phyloP scores from a whole-genome alignment of 257 asterid genomes.

The Anisodus tanguticus region DNA sequence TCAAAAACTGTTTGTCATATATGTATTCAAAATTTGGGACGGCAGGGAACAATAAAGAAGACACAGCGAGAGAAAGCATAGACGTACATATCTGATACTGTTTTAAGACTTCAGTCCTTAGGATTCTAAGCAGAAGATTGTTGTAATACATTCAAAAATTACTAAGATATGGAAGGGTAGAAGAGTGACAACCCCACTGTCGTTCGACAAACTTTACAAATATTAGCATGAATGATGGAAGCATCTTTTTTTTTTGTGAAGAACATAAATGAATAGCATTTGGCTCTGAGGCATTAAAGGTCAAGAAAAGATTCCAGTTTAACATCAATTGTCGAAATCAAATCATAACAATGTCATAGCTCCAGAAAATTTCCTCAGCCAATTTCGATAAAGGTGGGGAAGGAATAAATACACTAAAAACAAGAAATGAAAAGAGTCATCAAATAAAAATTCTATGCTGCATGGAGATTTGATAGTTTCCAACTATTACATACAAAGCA shows the following conservation, averaged over 20 bases:
- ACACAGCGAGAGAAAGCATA: neutral
- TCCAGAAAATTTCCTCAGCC: neutral
- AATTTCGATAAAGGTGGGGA: neutral
- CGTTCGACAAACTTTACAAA: constrained; percentile 6
- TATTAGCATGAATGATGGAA: constrained; percentile 5
- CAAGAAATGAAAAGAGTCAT: neutral
- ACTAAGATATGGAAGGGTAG: neutral
- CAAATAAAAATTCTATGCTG: constrained; percentile 1
- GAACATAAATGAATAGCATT: constrained; percentile 8
- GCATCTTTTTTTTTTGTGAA: neutral
- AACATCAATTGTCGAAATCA: constrained; percentile 8
- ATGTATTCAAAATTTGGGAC: constrained; percentile 1
- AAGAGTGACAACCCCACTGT: neutral
- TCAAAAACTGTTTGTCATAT: neutral
- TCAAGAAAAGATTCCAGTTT: neutral
- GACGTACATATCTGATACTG: neutral
- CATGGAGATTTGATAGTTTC: neutral
- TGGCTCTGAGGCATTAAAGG: neutral
- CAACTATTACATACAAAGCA: constrained; percentile 1
- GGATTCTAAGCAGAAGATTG: constrained; percentile 21
- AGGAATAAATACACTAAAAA: constrained; percentile 15
- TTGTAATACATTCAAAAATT: neutral
- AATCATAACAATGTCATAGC: constrained; percentile 9
- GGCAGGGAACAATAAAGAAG: neutral
- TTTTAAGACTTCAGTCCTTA: neutral